Percentiles rank a stretch among this genome's conserved stretches.
Conservation (phyloP, 2,329 filamentous ascomycete species). For the Trichophyton rubrum region DNA sequence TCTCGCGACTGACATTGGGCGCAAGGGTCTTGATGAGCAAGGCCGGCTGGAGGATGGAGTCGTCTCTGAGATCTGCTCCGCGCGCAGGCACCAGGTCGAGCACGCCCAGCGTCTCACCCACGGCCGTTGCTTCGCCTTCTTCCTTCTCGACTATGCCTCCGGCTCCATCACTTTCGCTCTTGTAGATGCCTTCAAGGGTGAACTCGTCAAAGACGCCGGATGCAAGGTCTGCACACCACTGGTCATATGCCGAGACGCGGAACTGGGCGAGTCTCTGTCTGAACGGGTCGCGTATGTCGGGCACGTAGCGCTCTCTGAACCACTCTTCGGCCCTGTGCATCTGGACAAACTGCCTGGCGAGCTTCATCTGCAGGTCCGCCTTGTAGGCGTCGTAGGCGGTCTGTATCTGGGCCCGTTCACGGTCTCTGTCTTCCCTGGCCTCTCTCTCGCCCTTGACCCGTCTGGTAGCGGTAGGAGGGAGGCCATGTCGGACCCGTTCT, state of each 20-base stretch:
- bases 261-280: conserved; percentile 66
- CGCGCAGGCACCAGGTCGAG: conserved; percentile 75
- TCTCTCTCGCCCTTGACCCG: conserved; percentile 51
- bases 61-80: conserved; percentile 78
- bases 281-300: conserved; percentile 65
- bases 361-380: conserved; percentile 52
- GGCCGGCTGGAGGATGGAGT: conserved; percentile 77
- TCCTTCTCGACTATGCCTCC: conserved; percentile 85
- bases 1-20: conserved; percentile 84
- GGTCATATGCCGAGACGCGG: conserved; percentile 62
- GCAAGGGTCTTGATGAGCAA: conserved; percentile 96
- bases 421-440: conserved; percentile 49
- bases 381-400: conserved; percentile 55
- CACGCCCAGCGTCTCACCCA: conserved; percentile 84
- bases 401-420: conserved; percentile 51
- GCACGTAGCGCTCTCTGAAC: conserved; percentile 91
- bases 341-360: conserved; percentile 80
- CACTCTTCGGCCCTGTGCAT: conserved; percentile 93
- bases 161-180: conserved; percentile 77
- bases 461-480: conserved; percentile 41
- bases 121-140: conserved; percentile 82
- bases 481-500: conserved; percentile 47
- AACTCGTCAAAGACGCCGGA: conserved; percentile 85
- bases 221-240: conserved; percentile 83
- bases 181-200: conserved; percentile 84